A percentile compares a stretch with the other conserved stretches of the same genome.
These are phyloP conservation scores for Angomonas deanei DNA, from an alignment of 208 protist species.

Conservation along the genomic window DNA sequence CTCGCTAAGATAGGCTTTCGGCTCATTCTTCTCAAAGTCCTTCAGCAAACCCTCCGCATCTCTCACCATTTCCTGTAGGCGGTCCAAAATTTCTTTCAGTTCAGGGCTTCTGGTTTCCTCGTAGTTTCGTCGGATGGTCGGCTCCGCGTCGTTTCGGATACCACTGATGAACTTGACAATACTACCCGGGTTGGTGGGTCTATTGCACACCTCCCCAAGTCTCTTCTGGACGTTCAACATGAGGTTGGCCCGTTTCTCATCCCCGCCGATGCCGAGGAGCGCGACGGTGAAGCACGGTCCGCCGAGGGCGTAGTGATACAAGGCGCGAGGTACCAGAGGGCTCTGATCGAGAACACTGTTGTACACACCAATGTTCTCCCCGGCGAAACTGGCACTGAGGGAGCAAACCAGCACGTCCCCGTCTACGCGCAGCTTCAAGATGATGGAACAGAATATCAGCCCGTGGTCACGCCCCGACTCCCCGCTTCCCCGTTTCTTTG, in stretches of 20 bases:
- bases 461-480: constrained; percentile 44
- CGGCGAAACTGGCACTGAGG: constrained; percentile 51
- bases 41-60: constrained; percentile 58
- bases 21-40: constrained; percentile 70
- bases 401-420: constrained; percentile 72
- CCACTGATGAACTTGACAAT: constrained; percentile 68
- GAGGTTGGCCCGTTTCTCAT: constrained; percentile 48
- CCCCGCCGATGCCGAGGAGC: constrained; percentile 58
- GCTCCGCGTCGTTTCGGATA: constrained; percentile 55
- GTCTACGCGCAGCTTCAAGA: constrained; percentile 57
- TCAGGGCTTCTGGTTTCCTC: constrained; percentile 16
- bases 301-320: constrained; percentile 79
- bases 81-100: constrained; percentile 45
- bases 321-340: constrained; percentile 54
- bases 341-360: constrained; percentile 53
- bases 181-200: constrained; percentile 60
- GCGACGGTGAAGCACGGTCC: constrained; percentile 80
- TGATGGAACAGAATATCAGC: constrained; percentile 58
- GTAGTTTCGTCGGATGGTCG: constrained; percentile 49
- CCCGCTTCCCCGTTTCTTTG: constrained; percentile 21
- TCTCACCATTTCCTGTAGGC: constrained; percentile 60
- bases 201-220: constrained; percentile 62
- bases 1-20: constrained; percentile 64
- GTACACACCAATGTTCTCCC: constrained; percentile 72
- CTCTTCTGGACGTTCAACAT: constrained; percentile 68